Base-by-base conservation (phyloP, 192 early-diverging fungal species). In the Gaertneriomyces semiglobifer region DNA sequence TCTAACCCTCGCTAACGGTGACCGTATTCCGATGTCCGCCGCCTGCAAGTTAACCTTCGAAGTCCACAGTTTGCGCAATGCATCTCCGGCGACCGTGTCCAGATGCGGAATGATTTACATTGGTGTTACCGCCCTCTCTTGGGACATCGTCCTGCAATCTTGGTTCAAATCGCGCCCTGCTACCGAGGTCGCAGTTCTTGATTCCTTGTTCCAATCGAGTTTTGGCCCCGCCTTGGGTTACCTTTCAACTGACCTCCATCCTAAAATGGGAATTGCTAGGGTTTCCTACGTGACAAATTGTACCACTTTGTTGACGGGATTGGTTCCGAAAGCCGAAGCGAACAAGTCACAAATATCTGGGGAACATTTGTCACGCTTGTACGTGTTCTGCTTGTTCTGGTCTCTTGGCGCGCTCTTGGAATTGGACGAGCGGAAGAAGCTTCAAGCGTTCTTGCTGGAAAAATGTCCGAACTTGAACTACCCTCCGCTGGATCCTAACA, bases 81-180 rank as follows among this genome's bases (percentile, higher is more conserved):
- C 85, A 8, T 74, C 71, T 44, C 85, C 85, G 12, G 85, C 85
- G 10, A 86, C 85, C 16, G 85, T 86, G 7, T 86, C 84, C 25
- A 73, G 85, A 33, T 86, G 85, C 66, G 85, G 85, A 60, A 86
- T 86, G 85, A 86, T 86, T 65, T 86, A 86, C 68, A 85, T 86
- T 65, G 85, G 85, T 66, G 74, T 86, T n/a, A 84, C 78, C 2
- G 79, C 83, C 5, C 74, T 86, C 12, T 76, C 85, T 44, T 86
- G 85, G 85, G 85, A 86, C 48, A 80, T 86, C 71, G 77, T 80
- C 14, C 74, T 86, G n/a, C 81, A 83, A 63, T 77, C 81, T 7
- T 86, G 85, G 85, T 82, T 85, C 64, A 86, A 86, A 66, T 69
- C 76, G 12, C 63, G 83, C 42, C 44, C 77, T 19, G 51, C 77